Evolutionary conservation across 2,329 filamentous ascomycete genomes (phyloP).

Genomic region (Rosellinia necatrix): DNA sequence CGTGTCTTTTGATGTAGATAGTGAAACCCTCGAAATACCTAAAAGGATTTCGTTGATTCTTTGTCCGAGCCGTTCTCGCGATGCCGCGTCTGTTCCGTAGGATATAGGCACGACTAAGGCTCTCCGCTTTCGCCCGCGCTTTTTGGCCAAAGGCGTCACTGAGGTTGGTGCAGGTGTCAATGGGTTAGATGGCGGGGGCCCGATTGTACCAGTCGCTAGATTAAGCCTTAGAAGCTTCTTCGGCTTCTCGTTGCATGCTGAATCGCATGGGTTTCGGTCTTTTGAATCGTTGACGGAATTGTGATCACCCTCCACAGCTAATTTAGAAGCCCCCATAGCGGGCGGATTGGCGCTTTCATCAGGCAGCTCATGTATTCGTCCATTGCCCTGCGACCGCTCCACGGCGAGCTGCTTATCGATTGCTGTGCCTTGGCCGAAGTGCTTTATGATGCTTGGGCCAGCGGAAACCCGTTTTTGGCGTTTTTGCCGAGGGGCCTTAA

Average conservation of each 20-base stretch:
- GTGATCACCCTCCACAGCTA: neutral
- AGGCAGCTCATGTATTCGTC: conserved; percentile 3
- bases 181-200: conserved; percentile 61
- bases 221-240: conserved; percentile 62
- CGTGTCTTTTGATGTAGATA: conserved; percentile 32
- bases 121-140: conserved; percentile 45
- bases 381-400: conserved; percentile 6
- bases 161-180: conserved; percentile 22
- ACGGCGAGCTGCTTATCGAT: neutral
- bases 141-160: conserved; percentile 31
- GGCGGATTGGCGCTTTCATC: neutral
- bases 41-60: conserved; percentile 67
- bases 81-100: conserved; percentile 59
- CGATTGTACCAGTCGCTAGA: conserved; percentile 64
- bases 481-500: conserved; percentile 19
- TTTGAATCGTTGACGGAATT: neutral
- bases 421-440: conserved; percentile 20
- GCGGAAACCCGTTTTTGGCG: conserved; percentile 24
- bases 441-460: conserved; percentile 26
- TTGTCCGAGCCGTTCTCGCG: conserved; percentile 56
- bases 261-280: conserved; percentile 2
- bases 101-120: conserved; percentile 57
- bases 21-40: conserved; percentile 31
- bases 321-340: neutral
- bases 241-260: conserved; percentile 40